Conservation (phyloP, 345 rosid genomes). For the Linum tenue region DNA sequence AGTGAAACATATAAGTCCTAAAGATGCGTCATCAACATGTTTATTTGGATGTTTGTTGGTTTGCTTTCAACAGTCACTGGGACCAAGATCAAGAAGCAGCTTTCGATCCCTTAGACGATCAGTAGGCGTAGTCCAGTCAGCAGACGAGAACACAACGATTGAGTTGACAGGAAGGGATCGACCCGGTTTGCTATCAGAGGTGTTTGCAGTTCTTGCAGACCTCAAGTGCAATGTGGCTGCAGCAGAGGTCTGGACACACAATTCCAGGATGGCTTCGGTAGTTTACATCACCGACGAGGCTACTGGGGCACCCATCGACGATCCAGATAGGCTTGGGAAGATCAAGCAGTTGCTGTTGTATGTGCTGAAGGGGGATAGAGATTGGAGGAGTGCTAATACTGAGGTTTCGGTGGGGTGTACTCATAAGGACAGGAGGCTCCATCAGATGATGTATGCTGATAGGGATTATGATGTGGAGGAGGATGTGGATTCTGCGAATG, state of each 20-base stretch:
- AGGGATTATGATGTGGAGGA: conserved; percentile 53
- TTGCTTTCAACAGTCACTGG: conserved; percentile 39
- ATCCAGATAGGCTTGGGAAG: conserved; percentile 39
- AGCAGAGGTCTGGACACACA: conserved; percentile 85
- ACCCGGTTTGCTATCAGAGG: conserved; percentile 76
- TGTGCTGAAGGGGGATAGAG: conserved; percentile 60
- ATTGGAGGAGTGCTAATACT: conserved; percentile 51
- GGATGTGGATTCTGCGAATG: conserved; percentile 28
- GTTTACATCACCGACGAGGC: conserved; percentile 54
- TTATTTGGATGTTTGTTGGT: background rate
- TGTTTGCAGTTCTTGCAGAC: conserved; percentile 65
- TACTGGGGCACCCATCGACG: conserved; percentile 45
- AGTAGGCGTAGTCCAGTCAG: conserved; percentile 49
- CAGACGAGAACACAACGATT: conserved; percentile 44
- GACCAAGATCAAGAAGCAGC: conserved; percentile 40
- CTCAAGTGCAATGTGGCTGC: conserved; percentile 65
- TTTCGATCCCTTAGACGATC: conserved; percentile 57
- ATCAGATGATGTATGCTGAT: conserved; percentile 82
- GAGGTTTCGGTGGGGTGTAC: conserved; percentile 61
- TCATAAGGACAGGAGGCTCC: conserved; percentile 67
- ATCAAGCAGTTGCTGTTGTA: conserved; percentile 54
- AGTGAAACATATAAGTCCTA: background rate
- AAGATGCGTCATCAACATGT: background rate
- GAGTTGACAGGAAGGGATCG: conserved; percentile 73
- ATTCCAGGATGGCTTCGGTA: conserved; percentile 75